Base-by-base conservation (phyloP, 768 basidiomycete genomes). In the Lactarius psammicola region DNA sequence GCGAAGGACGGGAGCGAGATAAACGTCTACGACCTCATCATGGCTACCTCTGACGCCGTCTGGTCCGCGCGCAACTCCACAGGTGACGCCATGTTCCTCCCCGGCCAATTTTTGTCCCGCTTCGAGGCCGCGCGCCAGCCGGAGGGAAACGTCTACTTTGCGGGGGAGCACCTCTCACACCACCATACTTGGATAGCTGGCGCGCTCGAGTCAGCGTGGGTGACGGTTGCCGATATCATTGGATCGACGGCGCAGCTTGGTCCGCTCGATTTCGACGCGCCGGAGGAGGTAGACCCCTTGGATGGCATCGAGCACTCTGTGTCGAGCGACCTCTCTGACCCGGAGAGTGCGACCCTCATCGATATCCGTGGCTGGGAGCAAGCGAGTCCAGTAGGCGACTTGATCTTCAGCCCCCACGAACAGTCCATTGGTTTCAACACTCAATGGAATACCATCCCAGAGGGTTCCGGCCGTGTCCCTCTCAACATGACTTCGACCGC, bases 71-170 rank as follows among this genome's bases (percentile, higher is more conserved):
- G 66, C 26, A 69, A 62, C 44, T 68, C 71, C 6, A 72, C 72
- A 23, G 74, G 73, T n/a, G 73, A 73, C 33, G 74, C 73, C n/a
- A 75, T 73, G 72, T 74, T 73, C 63, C 63, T 75, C 51, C 73
- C 73, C 0, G 74, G 73, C 44, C 73, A 74, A 34, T 73, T 74
- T 33, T 49, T 57, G 8, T 56, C 69, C 4, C 68, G 68, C 55
- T 71, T 73, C 46, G 72, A 70, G 28, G 66, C 62, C 2, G 68
- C 69, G n/a, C 68, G 69, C 13, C 33, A 28, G 23, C 71, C 69
- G 18, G 73, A 74, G 59, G 69, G 68, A 0, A 72, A 70, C 59
- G 49, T 74, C 28, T 67, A 65, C 56, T 75, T 74, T 20, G 74
- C 73, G 0, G 73, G 74, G 20, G 73, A 74, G 53, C 74, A 75